Base-by-base conservation (phyloP, 192 early-diverging fungal species). In the Backusella parvicylindrica region DNA sequence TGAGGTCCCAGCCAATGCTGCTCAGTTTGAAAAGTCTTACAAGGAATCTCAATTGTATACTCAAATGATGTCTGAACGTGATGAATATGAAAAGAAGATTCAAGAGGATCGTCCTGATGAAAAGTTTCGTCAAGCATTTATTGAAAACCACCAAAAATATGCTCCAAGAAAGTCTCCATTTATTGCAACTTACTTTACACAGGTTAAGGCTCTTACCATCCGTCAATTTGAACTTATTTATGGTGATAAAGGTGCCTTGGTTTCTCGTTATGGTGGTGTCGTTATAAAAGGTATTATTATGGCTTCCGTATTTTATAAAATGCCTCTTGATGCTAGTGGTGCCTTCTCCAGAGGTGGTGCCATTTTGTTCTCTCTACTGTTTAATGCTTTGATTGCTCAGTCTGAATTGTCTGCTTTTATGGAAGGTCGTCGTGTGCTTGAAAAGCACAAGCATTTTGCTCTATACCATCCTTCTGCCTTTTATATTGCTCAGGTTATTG, bases 281-380 rank as follows among this genome's bases (percentile, higher is more conserved):
- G 77, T 33, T 37, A 75, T 90, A 65, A 91, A 93, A 80, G 91
- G 90, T 64, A 66, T 92, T 60, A 88, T 92, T 73, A 88, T 90
- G 75, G 92, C 91, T 23, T 90, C 90, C 26, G 86, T 91, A 18
- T 93, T 90, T 80, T 88, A 88, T 32, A 70, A 78, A 31, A 79
- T 94, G 60, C 90, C 91, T 5, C 67, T 75, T 40, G 81, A 77
- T 32, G 81, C 84, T 30, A 75, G 72, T 33, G 94, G 93, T 43
- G 91, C 93, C 71, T 93, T 94, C 78, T 87, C 93, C 28, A 89
- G 94, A 60, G 92, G 93, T 66, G 91, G 92, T 77, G 86, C 88
- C 16, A 76, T 95, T 35, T 94, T 94, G 66, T 91, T 85, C 73
- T 83, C 85, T 66, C 77, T 85, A 68, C 37, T 85, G 38, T 89